Conservation (phyloP, 495 filamentous ascomycete species). For the Lophium mytilinum region DNA sequence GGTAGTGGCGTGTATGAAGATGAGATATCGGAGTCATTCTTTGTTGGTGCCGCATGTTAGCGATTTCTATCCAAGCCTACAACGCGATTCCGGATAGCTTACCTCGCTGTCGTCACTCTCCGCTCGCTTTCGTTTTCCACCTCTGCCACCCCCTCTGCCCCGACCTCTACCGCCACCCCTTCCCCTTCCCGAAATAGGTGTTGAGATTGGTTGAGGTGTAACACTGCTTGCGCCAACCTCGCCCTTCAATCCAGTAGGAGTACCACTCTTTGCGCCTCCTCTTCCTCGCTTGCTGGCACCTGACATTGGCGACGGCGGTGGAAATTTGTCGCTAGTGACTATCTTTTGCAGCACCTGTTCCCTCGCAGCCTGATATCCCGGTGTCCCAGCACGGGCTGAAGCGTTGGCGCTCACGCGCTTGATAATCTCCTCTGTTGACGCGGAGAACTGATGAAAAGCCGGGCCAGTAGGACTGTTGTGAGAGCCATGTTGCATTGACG, state of each 20-base stretch:
- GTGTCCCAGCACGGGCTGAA: constrained; percentile 10
- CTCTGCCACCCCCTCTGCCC: constrained; percentile 28
- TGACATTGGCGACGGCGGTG: constrained; percentile 18
- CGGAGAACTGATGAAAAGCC: constrained; percentile 43
- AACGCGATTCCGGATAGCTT: not conserved
- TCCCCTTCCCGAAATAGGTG: constrained; percentile 15
- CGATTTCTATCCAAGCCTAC: not conserved
- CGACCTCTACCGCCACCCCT: constrained; percentile 18
- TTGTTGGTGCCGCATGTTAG: not conserved
- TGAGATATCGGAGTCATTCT: constrained; percentile 39
- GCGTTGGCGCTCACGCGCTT: constrained; percentile 35
- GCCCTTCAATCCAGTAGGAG: constrained; percentile 38
- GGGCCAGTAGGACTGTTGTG: constrained; percentile 32
- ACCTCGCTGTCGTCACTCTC: constrained; percentile 28
- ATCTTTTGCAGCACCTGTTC: constrained; percentile 38
- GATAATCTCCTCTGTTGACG: constrained; percentile 50
- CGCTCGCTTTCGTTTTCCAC: constrained; percentile 35
- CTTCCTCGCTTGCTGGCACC: constrained; percentile 16
- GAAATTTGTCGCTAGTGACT: constrained; percentile 35
- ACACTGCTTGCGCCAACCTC: constrained; percentile 1
- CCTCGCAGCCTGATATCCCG: constrained; percentile 37
- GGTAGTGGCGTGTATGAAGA: constrained; percentile 46
- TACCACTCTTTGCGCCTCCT: constrained; percentile 34
- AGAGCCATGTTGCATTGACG: not conserved
- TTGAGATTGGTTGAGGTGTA: constrained; percentile 4